phyloP scores from a whole-genome alignment of 2,329 filamentous ascomycete genomes.

The Botrytis deweyae region DNA sequence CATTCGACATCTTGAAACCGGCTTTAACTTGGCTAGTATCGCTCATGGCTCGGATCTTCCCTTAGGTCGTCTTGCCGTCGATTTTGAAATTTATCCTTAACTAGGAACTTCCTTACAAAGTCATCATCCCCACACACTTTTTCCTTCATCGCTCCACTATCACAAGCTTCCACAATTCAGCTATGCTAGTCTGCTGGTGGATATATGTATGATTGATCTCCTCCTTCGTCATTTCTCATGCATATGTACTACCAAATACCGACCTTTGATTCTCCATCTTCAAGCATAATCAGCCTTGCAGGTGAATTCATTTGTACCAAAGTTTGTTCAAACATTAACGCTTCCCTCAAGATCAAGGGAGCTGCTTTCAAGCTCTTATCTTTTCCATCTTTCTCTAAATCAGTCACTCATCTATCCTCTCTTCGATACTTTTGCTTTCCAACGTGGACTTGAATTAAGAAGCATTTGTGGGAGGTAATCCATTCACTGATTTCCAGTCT shows the following conservation, averaged over 20 bases:
- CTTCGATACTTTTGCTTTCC: neutral
- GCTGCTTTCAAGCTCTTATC: neutral
- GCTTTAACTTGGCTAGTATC: neutral
- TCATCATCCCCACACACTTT: constrained; percentile 18
- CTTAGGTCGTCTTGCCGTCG: neutral
- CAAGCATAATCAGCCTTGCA: constrained; percentile 16
- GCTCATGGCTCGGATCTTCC: constrained; percentile 10
- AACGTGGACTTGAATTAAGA: neutral
- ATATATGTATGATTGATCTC: constrained; percentile 17
- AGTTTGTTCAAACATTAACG: neutral
- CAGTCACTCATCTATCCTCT: neutral
- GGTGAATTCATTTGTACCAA: neutral
- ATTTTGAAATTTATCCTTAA: neutral
- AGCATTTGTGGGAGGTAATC: neutral
- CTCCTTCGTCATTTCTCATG: constrained; percentile 10
- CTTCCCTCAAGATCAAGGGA: neutral
- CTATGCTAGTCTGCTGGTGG: constrained; percentile 16
- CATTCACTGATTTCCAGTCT: neutral
- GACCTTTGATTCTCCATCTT: constrained; percentile 9
- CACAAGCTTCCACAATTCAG: constrained; percentile 7
- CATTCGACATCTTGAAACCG: neutral
- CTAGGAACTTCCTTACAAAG: constrained; percentile 12
- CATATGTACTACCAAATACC: constrained; percentile 13
- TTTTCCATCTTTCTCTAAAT: neutral
- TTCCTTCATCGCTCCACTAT: constrained; percentile 17